Conservation (phyloP, 1,139 yeast genomes). For the Kazachstania sp. region DNA sequence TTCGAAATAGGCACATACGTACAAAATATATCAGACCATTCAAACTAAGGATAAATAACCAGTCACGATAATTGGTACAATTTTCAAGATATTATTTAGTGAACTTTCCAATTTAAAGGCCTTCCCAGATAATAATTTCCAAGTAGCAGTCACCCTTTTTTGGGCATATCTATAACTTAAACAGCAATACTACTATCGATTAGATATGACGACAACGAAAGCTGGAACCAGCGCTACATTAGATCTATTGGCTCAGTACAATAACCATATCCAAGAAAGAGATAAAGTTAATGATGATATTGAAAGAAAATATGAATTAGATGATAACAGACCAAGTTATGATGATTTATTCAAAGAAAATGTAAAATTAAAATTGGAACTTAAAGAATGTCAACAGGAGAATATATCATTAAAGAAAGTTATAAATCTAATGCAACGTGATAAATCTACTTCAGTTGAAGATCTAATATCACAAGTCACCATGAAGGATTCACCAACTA, state of each 20-base stretch:
- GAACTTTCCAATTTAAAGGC: too few species aligned
- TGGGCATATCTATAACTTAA: background rate
- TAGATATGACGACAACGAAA: constrained; percentile 1
- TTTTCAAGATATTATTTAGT: too few species aligned
- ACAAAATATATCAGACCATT: too few species aligned
- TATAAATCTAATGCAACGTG: constrained; percentile 14
- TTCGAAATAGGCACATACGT: too few species aligned
- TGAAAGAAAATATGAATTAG: constrained; percentile 14
- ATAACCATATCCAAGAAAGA: constrained; percentile 22
- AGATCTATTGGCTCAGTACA: constrained; percentile 24
- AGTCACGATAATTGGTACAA: too few species aligned
- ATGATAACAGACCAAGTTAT: constrained; percentile 16
- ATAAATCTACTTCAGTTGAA: constrained; percentile 7
- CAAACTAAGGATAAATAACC: too few species aligned
- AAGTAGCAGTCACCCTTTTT: background rate
- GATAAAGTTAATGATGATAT: constrained; percentile 23
- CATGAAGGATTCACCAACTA: constrained; percentile 5
- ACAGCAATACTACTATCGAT: background rate
- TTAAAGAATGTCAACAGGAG: constrained; percentile 23
- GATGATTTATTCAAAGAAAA: constrained; percentile 29
- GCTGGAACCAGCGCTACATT: constrained; percentile 16
- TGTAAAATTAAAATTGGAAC: constrained; percentile 20
- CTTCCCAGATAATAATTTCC: too few species aligned
- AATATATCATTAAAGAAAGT: constrained; percentile 17
- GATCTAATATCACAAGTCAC: constrained; percentile 10